Percentiles rank a stretch among this genome's conserved stretches.
These are phyloP conservation scores for Tylopilus sp. DNA, from an alignment of 768 basidiomycete species.

Conservation along the genomic window DNA sequence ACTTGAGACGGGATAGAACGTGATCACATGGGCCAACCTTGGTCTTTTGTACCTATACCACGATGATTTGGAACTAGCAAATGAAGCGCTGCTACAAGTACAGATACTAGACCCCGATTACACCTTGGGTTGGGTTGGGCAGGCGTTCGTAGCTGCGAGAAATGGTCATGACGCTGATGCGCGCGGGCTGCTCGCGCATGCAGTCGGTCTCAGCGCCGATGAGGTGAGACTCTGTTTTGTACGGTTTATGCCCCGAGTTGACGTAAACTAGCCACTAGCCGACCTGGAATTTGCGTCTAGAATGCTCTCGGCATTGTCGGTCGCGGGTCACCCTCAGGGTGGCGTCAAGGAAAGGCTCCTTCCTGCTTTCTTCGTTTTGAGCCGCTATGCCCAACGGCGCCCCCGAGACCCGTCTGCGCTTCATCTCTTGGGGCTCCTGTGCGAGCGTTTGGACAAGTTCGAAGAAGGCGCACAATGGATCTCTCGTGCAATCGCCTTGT, in stretches of 20 bases:
- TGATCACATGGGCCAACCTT: constrained; percentile 78
- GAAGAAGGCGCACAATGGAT: constrained; percentile 58
- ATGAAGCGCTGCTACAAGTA: constrained; percentile 80
- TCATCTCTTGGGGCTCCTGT: constrained; percentile 82
- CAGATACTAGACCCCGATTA: constrained; percentile 93
- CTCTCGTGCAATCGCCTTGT: constrained; percentile 56
- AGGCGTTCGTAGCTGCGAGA: constrained; percentile 64
- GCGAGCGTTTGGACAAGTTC: constrained; percentile 75
- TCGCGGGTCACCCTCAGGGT: constrained; percentile 14
- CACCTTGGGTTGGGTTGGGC: constrained; percentile 86
- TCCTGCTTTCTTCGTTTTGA: constrained; percentile 77
- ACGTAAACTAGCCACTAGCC: constrained; percentile 60
- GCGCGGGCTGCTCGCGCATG: constrained; percentile 68
- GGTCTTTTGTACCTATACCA: constrained; percentile 84
- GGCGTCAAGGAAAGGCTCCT: constrained; percentile 48
- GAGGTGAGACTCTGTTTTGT: constrained; percentile 41
- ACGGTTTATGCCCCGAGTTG: neutral
- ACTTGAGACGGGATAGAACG: constrained; percentile 46
- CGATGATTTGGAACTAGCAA: constrained; percentile 76
- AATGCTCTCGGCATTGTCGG: constrained; percentile 44
- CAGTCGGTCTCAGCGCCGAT: constrained; percentile 52
- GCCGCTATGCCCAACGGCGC: constrained; percentile 65
- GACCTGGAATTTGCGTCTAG: constrained; percentile 73
- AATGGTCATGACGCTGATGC: constrained; percentile 62
- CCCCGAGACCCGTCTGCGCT: constrained; percentile 71